Evolutionary conservation across 2,329 filamentous ascomycete genomes (phyloP).

Genomic region (Lachnellula subtilissima): DNA sequence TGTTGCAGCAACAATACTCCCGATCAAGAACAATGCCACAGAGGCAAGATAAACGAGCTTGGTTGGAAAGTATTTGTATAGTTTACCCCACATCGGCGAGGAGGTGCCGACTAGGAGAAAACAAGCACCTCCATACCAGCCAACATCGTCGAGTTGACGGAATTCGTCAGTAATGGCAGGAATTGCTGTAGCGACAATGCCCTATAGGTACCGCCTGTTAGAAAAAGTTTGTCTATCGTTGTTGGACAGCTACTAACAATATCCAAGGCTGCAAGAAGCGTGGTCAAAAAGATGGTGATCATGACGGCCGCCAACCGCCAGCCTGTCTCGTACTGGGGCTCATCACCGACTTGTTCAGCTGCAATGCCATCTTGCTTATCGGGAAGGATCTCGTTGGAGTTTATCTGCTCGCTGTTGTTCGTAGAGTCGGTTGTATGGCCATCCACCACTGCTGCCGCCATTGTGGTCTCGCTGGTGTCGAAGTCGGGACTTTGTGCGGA

Average conservation of each 20-base stretch:
- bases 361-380: too few relatives aligned
- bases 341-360: conserved; percentile 24
- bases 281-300: not conserved
- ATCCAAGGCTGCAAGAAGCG: conserved; percentile 2
- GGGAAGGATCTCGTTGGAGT: too few relatives aligned
- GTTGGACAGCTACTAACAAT: not conserved
- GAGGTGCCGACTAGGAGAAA: conserved; percentile 10
- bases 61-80: conserved; percentile 22
- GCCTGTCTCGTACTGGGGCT: conserved; percentile 52
- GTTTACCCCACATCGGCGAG: conserved; percentile 20
- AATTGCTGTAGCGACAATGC: conserved; percentile 7
- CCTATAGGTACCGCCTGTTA: not conserved
- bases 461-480: too few relatives aligned
- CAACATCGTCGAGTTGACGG: conserved; percentile 26
- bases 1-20: conserved; percentile 24
- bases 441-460: too few relatives aligned
- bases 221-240: not conserved
- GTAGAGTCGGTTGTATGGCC: too few relatives aligned
- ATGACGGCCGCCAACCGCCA: conserved; percentile 46
- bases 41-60: conserved; percentile 19
- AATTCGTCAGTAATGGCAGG: conserved; percentile 8
- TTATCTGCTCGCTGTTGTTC: too few relatives aligned
- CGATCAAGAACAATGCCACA: conserved; percentile 28
- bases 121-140: conserved; percentile 40
- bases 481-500: too few relatives aligned